These are phyloP conservation scores for Skeletonema potamos DNA, from an alignment of 108 stramenopile genomes.

Conservation along the genomic window DNA sequence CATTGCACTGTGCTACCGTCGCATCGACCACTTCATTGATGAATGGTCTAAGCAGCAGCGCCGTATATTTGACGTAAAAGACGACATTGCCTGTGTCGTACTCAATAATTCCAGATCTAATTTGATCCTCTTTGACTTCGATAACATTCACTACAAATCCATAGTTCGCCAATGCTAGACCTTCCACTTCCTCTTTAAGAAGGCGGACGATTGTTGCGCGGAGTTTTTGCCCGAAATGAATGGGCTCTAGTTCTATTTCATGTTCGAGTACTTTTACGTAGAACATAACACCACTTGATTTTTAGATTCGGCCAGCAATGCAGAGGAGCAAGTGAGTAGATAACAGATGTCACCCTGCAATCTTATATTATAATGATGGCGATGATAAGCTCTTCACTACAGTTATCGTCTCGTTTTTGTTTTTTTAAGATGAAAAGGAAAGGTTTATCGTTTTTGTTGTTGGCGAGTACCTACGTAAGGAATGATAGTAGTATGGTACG, in stretches of 20 bases:
- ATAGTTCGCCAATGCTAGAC: slow-evolving; percentile 87
- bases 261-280: slow-evolving; percentile 89
- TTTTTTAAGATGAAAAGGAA: neutral
- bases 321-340: too few species aligned
- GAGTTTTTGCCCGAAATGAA: slow-evolving; percentile 86
- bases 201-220: slow-evolving; percentile 81
- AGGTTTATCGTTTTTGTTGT: neutral
- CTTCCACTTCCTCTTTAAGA: slow-evolving; percentile 90
- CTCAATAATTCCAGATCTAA: slow-evolving; percentile 91
- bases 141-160: slow-evolving; percentile 94
- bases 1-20: slow-evolving; percentile 84
- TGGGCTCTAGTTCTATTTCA: slow-evolving; percentile 83
- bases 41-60: slow-evolving; percentile 86
- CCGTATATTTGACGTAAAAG: slow-evolving; percentile 89
- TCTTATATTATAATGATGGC: too few species aligned
- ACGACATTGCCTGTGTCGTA: slow-evolving; percentile 91
- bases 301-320: too few species aligned
- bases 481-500: too few species aligned
- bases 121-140: slow-evolving; percentile 91
- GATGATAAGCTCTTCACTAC: too few species aligned
- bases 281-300: slow-evolving; percentile 59
- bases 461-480: too few species aligned
- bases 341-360: too few species aligned
- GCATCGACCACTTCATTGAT: slow-evolving; percentile 94
- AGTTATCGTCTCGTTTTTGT: too few species aligned